phyloP scores from a whole-genome alignment of 2,329 filamentous ascomycete genomes.

The Beauveria bassiana region DNA sequence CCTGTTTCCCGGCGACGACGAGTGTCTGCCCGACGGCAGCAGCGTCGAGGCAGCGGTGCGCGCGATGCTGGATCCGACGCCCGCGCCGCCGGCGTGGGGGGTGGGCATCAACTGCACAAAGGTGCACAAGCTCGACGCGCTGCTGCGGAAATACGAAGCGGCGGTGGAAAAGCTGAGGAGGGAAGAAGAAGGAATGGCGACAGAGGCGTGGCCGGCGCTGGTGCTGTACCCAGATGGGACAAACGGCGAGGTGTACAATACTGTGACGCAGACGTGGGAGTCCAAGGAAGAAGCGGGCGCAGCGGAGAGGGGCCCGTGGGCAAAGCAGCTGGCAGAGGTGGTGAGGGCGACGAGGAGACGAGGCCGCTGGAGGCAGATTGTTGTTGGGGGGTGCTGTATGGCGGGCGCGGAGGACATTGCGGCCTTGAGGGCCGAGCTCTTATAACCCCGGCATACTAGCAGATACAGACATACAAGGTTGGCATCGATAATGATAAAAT shows the following conservation, averaged over 20 bases:
- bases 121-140: constrained; percentile 49
- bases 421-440: constrained; percentile 16
- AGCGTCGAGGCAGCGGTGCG: constrained; percentile 25
- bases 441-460: not conserved
- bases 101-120: constrained; percentile 65
- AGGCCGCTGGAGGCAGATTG: constrained; percentile 35
- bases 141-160: constrained; percentile 48
- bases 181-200: constrained; percentile 23
- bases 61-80: constrained; percentile 29
- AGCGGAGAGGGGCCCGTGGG: constrained; percentile 32
- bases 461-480: too few relatives aligned
- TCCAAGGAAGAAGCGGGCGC: constrained; percentile 27
- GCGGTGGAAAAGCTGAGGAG: constrained; percentile 32
- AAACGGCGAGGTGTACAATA: constrained; percentile 60
- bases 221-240: constrained; percentile 64
- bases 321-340: constrained; percentile 33
- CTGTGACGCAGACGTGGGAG: constrained; percentile 53
- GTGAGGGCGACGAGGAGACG: constrained; percentile 29
- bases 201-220: constrained; percentile 40
- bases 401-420: constrained; percentile 30
- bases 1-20: constrained; percentile 49
- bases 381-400: constrained; percentile 49
- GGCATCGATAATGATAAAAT: too few relatives aligned
- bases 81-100: constrained; percentile 39
- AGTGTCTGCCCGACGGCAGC: constrained; percentile 50